Evolutionary conservation across 176 grass and related monocot genomes (phyloP).

Genomic region (Olyra latifolia): DNA sequence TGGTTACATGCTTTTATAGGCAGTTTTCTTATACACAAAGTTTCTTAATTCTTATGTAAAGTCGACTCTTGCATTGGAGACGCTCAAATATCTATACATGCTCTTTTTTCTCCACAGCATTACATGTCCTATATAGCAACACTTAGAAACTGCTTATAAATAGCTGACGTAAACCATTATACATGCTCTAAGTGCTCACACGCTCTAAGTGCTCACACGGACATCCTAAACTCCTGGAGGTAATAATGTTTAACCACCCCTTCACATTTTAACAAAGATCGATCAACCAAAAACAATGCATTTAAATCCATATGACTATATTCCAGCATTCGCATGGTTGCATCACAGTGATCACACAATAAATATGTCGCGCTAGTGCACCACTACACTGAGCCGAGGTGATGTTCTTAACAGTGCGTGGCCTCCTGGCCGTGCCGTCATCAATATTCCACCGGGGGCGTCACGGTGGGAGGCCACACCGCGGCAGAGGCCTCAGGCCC

Average conservation of each 20-base stretch:
- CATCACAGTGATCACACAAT: not conserved
- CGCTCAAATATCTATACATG: too few relatives aligned
- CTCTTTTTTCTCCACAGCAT: too few relatives aligned
- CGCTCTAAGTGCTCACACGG: too few relatives aligned
- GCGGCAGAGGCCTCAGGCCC: not conserved
- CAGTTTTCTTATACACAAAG: too few relatives aligned
- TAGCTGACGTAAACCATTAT: too few relatives aligned
- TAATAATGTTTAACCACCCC: not conserved
- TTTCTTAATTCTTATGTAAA: too few relatives aligned
- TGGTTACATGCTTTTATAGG: too few relatives aligned
- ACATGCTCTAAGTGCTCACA: too few relatives aligned
- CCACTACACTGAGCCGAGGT: not conserved
- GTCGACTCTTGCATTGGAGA: too few relatives aligned
- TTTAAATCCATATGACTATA: not conserved
- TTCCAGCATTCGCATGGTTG: not conserved
- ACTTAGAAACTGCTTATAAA: too few relatives aligned
- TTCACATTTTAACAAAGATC: not conserved
- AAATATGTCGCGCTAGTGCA: not conserved
- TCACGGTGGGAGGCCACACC: not conserved
- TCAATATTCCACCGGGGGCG: slow-evolving; percentile 3
- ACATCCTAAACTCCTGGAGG: not conserved
- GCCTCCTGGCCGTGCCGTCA: slow-evolving; percentile 8
- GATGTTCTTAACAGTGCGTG: slow-evolving; percentile 24
- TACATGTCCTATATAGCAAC: too few relatives aligned
- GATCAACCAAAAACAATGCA: not conserved